These are phyloP conservation scores for Solanum medicagineum DNA, from an alignment of 257 asterid species.

Conservation along the genomic window DNA sequence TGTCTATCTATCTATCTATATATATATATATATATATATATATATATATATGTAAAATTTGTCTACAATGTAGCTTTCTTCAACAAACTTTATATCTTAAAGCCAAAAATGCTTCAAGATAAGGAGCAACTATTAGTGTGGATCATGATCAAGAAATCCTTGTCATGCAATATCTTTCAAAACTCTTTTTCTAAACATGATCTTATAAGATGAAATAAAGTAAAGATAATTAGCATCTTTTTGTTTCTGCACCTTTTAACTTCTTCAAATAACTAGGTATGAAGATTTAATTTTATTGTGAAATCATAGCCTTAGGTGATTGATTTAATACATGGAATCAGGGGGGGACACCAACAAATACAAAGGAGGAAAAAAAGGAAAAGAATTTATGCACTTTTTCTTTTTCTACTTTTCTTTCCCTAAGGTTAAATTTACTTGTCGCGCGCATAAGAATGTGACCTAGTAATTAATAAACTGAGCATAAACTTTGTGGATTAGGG, in stretches of 20 bases:
- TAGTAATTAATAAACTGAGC: neutral
- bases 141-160: neutral
- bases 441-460: accelerated
- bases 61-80: neutral
- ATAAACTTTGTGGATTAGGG: neutral
- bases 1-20: too few relatives aligned
- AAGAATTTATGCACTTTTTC: neutral
- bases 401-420: neutral
- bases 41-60: neutral
- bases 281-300: neutral
- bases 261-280: neutral
- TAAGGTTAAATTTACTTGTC: neutral
- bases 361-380: neutral
- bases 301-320: neutral
- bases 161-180: neutral
- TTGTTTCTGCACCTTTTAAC: neutral
- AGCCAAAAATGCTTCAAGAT: neutral
- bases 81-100: neutral
- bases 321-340: neutral
- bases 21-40: too few relatives aligned
- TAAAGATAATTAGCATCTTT: neutral
- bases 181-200: neutral
- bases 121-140: neutral
- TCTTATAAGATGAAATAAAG: neutral
- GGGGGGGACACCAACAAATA: neutral